Conservation (phyloP, 768 basidiomycete species). For the Gymnopilus dilepis region DNA sequence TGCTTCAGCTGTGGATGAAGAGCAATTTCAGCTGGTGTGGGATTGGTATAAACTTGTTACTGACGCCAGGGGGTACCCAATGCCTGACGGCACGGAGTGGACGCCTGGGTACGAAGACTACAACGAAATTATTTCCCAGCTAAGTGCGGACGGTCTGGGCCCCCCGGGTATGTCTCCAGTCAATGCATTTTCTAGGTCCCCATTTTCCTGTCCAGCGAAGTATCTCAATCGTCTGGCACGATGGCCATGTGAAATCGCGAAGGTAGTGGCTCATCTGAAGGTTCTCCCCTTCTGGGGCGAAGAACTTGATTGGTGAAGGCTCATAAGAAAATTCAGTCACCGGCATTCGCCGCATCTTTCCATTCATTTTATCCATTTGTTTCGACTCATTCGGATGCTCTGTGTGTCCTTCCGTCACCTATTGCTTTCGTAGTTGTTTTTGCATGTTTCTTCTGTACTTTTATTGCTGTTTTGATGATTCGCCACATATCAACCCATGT, state of each 20-base stretch:
- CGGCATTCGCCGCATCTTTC: too few species aligned
- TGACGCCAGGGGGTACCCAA: slow-evolving; percentile 1
- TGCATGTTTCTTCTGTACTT: too few species aligned
- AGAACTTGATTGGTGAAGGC: slow-evolving; percentile 11
- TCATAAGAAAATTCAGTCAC: too few species aligned
- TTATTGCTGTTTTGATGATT: too few species aligned
- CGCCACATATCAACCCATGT: too few species aligned
- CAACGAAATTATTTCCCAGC: slow-evolving; percentile 8
- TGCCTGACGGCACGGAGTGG: slow-evolving; percentile 13
- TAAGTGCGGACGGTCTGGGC: slow-evolving; percentile 8
- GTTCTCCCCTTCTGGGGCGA: slow-evolving; percentile 13
- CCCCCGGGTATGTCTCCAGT: slow-evolving; percentile 4
- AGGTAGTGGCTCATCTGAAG: slow-evolving; percentile 11
- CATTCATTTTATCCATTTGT: too few species aligned
- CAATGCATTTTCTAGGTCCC: too few species aligned
- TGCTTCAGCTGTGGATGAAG: slow-evolving; percentile 2
- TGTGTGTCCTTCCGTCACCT: too few species aligned
- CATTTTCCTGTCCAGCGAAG: neutral
- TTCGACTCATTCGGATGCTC: too few species aligned
- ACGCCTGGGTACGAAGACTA: slow-evolving; percentile 16
- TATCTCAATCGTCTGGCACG: slow-evolving; percentile 14
- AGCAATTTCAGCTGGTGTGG: neutral
- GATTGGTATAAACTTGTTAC: slow-evolving; percentile 5
- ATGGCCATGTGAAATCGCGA: slow-evolving; percentile 19
- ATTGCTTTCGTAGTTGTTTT: too few species aligned